A percentile compares a stretch with the other conserved stretches of the same genome.
Conservation (phyloP, 768 basidiomycete genomes). For the Trametes cinnabarina region DNA sequence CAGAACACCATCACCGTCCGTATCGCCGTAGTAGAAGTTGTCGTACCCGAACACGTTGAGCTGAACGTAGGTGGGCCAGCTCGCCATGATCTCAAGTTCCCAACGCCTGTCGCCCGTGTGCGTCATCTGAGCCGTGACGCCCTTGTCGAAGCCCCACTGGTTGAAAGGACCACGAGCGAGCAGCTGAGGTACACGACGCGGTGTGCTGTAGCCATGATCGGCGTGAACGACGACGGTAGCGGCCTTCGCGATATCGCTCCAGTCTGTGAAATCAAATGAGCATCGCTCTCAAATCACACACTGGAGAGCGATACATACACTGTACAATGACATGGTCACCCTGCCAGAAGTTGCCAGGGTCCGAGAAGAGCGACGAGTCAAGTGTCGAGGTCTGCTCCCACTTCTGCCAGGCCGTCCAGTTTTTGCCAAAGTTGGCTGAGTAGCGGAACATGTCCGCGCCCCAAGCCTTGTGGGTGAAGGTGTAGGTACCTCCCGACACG, state of each 20-base stretch:
- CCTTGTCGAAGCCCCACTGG: constrained; percentile 87
- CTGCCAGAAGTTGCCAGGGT: constrained; percentile 59
- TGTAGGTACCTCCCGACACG: constrained; percentile 60
- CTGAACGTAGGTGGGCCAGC: constrained; percentile 89
- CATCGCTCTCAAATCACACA: background rate
- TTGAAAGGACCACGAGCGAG: constrained; percentile 90
- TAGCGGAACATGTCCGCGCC: constrained; percentile 90
- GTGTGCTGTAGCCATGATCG: constrained; percentile 57
- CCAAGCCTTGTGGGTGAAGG: constrained; percentile 76
- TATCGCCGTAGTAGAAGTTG: constrained; percentile 90
- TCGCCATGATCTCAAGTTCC: constrained; percentile 86
- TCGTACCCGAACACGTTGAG: constrained; percentile 90
- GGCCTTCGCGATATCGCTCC: constrained; percentile 66
- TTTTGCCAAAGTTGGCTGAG: constrained; percentile 81
- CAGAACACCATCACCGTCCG: constrained; percentile 81
- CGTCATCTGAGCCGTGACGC: constrained; percentile 68
- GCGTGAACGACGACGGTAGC: constrained; percentile 72
- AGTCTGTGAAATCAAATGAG: constrained; percentile 49
- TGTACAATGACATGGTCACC: constrained; percentile 88
- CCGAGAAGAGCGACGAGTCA: constrained; percentile 52
- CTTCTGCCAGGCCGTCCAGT: constrained; percentile 76
- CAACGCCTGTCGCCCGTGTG: constrained; percentile 65
- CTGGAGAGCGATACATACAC: constrained; percentile 48
- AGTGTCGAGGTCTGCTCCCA: constrained; percentile 78
- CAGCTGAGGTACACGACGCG: constrained; percentile 83